A percentile compares a stretch with the other conserved stretches of the same genome.
These are phyloP conservation scores for Spirogloea muscicola DNA, from an alignment of 139 green algal species.

Conservation along the genomic window DNA sequence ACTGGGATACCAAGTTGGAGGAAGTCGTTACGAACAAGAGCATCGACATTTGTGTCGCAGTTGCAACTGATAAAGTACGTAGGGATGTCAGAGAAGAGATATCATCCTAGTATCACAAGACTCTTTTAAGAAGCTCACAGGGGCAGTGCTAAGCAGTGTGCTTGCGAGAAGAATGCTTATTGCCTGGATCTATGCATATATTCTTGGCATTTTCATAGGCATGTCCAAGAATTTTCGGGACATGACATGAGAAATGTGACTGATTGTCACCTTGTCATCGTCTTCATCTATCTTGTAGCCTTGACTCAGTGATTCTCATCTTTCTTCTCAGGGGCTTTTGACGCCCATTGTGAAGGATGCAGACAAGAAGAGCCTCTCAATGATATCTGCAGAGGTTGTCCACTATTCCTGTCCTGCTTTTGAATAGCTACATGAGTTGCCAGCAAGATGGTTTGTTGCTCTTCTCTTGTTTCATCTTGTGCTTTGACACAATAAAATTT, in stretches of 20 bases:
- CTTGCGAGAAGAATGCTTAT: background rate
- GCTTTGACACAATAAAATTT: too few relatives aligned
- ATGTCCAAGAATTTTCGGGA: too few relatives aligned
- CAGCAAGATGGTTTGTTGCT: too few relatives aligned
- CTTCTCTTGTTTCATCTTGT: too few relatives aligned
- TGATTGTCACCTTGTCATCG: slow-evolving; percentile 54
- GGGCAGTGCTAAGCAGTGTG: background rate
- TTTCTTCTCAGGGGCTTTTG: slow-evolving; percentile 43
- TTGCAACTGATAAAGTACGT: slow-evolving; percentile 29
- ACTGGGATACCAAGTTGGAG: slow-evolving; percentile 14
- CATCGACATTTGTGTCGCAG: slow-evolving; percentile 45
- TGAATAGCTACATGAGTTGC: too few relatives aligned
- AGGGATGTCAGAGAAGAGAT: background rate
- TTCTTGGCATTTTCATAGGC: slow-evolving; percentile 49
- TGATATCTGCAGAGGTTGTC: slow-evolving; percentile 56
- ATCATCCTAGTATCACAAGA: too few relatives aligned
- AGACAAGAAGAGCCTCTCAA: slow-evolving; percentile 9
- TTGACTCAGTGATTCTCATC: slow-evolving; percentile 1
- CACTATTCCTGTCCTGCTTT: too few relatives aligned
- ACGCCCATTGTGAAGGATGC: slow-evolving; percentile 50
- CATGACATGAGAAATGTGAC: slow-evolving; percentile 63
- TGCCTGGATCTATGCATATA: background rate
- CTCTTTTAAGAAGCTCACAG: background rate
- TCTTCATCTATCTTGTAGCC: slow-evolving; percentile 30
- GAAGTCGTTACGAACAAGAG: background rate